Evolutionary conservation across 2,329 filamentous ascomycete species (phyloP).

Genomic region (Colletotrichum orchidophilum): DNA sequence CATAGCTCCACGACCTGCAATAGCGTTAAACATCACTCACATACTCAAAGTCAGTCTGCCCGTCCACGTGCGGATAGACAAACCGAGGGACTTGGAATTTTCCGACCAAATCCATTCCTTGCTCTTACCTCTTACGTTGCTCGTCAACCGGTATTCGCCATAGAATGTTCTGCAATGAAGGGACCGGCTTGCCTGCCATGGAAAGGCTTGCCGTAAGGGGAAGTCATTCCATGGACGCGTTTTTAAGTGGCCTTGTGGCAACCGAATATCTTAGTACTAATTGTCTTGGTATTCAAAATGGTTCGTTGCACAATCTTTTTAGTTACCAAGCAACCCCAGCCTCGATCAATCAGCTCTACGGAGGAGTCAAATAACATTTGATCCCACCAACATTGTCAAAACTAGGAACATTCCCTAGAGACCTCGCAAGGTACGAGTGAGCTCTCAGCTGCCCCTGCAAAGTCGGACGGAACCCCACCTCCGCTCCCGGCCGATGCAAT

Average conservation of each 20-base stretch:
- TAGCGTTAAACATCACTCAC: neutral
- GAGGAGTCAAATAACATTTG: neutral
- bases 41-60: neutral
- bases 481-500: no score
- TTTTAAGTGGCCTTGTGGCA: neutral
- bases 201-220: neutral
- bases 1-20: neutral
- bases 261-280: neutral
- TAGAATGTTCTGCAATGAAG: no score
- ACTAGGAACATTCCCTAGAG: neutral
- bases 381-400: neutral
- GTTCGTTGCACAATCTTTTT: no score
- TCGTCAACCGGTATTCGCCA: no score
- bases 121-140: no score
- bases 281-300: neutral
- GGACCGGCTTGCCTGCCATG: no score
- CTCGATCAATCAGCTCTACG: neutral
- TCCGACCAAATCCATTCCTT: no score
- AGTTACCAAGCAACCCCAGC: no score
- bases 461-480: no score
- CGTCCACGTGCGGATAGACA: neutral
- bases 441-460: no score
- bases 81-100: neutral
- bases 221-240: neutral
- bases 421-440: neutral